Base-by-base conservation (phyloP, 2,329 filamentous ascomycete species). In the Trichophyton mentagrophytes region DNA sequence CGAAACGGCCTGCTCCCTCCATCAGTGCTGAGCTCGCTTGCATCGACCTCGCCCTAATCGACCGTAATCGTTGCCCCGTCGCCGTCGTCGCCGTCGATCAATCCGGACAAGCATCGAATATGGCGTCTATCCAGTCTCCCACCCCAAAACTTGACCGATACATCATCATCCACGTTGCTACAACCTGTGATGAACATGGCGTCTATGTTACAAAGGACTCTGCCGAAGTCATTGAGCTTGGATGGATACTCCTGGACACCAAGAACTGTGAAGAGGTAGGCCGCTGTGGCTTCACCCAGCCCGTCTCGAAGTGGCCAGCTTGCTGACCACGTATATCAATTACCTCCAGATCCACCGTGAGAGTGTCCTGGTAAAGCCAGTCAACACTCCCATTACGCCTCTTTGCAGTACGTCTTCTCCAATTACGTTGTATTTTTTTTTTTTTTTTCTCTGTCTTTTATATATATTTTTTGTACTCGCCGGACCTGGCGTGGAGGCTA, bases 181-280 rank as follows among this genome's bases (percentile, higher is more conserved):
- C 93, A 40, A 99, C 93, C 68, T 99, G 93, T 78, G 93, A 99
- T 76, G 93, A 99, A 76, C 93, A 99, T 77, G 93, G 93, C 65
- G 93, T 99, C 66, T 99, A 99, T 76, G 93, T 99, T 62, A 99
- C 93, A 63, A 97, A 97, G 78, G 93, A 99, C 77, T 97, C 93
- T 62, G 93, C 93, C 64, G 93, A 99, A 79, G 93, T 99, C 67
- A 99, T 99, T 76, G 93, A 99, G 82, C 83, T 99, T 72, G 93
- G 92, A 65, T 99, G 93, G 93, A 96, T 97, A 72, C 79, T 99
- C 70, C 82, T 96, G 65, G 91, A 96, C 73, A 87, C 90, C 66
- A 93, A 92, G 79, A 87, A 84, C 65, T 88, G 90, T 69, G 91
- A 96, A 69, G 91, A 96, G 87, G 91, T 96, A 80, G 77, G 84